Evolutionary conservation across 2,329 filamentous ascomycete species (phyloP).

Genomic region (Phialophora verrucosa): DNA sequence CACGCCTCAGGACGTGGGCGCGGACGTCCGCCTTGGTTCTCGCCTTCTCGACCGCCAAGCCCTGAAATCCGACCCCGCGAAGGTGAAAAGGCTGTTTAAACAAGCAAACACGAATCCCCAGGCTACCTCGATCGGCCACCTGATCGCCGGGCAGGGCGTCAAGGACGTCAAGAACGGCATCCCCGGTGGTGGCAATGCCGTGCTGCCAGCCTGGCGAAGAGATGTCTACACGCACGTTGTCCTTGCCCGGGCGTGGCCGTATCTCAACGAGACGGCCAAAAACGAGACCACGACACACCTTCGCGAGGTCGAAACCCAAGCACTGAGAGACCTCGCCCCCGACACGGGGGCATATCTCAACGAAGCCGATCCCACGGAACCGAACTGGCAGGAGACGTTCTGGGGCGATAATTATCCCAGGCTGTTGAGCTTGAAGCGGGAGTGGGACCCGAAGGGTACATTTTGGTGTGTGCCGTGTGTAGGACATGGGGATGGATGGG

Average conservation of each 20-base stretch:
- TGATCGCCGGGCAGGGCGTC: constrained; percentile 41
- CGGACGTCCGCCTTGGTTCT: constrained; percentile 31
- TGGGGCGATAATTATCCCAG: constrained; percentile 47
- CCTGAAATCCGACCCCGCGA: constrained; percentile 30
- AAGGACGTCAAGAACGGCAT: constrained; percentile 37
- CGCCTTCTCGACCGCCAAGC: constrained; percentile 27
- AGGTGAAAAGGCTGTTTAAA: constrained; percentile 34
- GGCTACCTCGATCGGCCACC: constrained; percentile 30
- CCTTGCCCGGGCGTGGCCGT: constrained; percentile 31
- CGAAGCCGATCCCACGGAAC: constrained; percentile 48
- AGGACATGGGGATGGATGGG: constrained; percentile 40
- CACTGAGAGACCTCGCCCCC: constrained; percentile 41
- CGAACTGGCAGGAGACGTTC: constrained; percentile 49
- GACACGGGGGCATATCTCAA: constrained; percentile 42
- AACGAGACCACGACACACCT: constrained; percentile 27
- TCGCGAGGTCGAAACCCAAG: constrained; percentile 31
- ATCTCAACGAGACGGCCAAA: constrained; percentile 31
- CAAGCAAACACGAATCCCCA: constrained; percentile 31
- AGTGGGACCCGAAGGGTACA: constrained; percentile 41
- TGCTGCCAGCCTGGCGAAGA: constrained; percentile 44
- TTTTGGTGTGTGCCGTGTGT: constrained; percentile 42
- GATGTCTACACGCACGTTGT: constrained; percentile 42
- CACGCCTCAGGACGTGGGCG: constrained; percentile 24
- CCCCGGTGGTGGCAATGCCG: constrained; percentile 40
- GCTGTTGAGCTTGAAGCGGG: constrained; percentile 43